phyloP scores from a whole-genome alignment of 495 filamentous ascomycete species.

The Aspergillus mulundensis region DNA sequence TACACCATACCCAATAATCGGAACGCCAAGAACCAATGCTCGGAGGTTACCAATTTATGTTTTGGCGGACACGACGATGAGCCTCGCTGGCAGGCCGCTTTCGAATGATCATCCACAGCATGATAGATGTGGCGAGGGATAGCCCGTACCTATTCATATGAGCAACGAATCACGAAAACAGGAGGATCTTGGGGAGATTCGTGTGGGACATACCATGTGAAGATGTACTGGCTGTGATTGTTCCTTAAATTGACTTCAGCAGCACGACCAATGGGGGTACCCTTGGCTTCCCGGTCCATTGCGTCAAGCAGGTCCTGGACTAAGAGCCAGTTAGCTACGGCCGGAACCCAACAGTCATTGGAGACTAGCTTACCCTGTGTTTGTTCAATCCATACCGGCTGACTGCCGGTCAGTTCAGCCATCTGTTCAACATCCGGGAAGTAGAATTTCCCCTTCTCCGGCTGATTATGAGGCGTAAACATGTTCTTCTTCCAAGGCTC shows the following conservation, averaged over 20 bases:
- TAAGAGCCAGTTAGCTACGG: constrained; percentile 29
- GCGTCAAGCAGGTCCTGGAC: constrained; percentile 71
- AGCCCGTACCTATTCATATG: constrained; percentile 72
- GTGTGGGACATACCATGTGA: constrained; percentile 74
- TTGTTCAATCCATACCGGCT: constrained; percentile 92
- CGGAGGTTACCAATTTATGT: constrained; percentile 65
- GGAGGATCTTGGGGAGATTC: not conserved
- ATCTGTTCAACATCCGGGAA: constrained; percentile 93
- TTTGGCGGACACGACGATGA: constrained; percentile 70
- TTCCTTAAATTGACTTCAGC: constrained; percentile 92
- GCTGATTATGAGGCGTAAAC: constrained; percentile 89
- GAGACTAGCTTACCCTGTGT: constrained; percentile 68
- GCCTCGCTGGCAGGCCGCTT: constrained; percentile 75
- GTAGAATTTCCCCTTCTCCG: constrained; percentile 80
- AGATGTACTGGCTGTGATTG: constrained; percentile 96
- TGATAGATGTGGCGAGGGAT: constrained; percentile 78
- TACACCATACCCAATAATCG: constrained; percentile 12
- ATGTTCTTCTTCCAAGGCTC: constrained; percentile 95
- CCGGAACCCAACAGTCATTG: not conserved
- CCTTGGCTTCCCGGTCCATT: constrained; percentile 67
- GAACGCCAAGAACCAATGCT: constrained; percentile 23
- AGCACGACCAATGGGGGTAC: constrained; percentile 88
- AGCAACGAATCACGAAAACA: constrained; percentile 13
- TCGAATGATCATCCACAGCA: constrained; percentile 90
- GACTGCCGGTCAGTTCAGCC: constrained; percentile 78